Percentiles rank a stretch among this genome's conserved stretches.
Conservation (phyloP, 306 rosid genomes). For the Oemleria cerasiformis region DNA sequence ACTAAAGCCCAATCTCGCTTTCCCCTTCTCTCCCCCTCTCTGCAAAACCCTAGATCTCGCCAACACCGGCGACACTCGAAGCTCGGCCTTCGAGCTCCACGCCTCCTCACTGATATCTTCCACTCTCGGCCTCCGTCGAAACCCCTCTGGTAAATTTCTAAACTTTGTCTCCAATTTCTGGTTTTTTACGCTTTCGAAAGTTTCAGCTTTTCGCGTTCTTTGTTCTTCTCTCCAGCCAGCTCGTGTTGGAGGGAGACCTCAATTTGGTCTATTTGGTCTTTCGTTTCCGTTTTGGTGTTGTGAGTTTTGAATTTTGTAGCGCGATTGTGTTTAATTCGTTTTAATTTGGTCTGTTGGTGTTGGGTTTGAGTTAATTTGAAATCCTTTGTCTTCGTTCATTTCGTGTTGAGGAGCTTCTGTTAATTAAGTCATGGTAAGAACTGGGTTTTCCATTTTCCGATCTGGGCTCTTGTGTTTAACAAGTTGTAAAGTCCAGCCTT, state of each 20-base stretch:
- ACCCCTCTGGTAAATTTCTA: constrained; percentile 26
- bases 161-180: not conserved
- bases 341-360: not conserved
- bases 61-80: constrained; percentile 28
- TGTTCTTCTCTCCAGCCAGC: not conserved
- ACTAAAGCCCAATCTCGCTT: constrained; percentile 76
- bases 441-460: constrained; percentile 13
- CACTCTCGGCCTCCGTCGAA: constrained; percentile 2
- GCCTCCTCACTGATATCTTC: constrained; percentile 14
- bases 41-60: constrained; percentile 76
- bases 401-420: not conserved
- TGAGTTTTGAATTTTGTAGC: not conserved
- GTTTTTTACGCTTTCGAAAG: not conserved
- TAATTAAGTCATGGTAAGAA: not conserved
- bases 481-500: constrained; percentile 21
- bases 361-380: constrained; percentile 5
- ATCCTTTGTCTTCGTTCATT: not conserved
- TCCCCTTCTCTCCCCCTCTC: constrained; percentile 5
- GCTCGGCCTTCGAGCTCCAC: constrained; percentile 44
- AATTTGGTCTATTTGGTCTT: not conserved
- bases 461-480: constrained; percentile 31
- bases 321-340: not conserved
- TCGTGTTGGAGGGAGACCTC: not conserved
- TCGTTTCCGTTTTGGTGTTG: not conserved
- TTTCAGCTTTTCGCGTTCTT: not conserved